Conservation (phyloP, 805 yeast species). For the Suhomyces sp. region DNA sequence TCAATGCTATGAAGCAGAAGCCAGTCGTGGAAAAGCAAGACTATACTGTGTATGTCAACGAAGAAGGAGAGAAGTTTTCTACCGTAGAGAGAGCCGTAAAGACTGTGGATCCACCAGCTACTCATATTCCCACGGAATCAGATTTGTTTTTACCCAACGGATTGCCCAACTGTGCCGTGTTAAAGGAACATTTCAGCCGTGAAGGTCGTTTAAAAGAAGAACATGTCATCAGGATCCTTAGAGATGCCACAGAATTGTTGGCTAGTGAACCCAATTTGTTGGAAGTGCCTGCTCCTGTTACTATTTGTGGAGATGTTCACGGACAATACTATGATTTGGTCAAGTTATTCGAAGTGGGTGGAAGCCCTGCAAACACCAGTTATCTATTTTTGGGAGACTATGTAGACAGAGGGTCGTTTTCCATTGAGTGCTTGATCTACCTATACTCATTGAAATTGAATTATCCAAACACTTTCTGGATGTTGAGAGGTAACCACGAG, state of each 20-base stretch:
- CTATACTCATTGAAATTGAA: conserved; percentile 76
- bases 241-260: conserved; percentile 61
- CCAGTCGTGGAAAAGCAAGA: conserved; percentile 28
- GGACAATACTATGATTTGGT: conserved; percentile 91
- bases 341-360: conserved; percentile 91
- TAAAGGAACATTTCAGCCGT: conserved; percentile 67
- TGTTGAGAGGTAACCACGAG: conserved; percentile 93
- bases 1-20: conserved; percentile 54
- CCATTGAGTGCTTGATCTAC: conserved; percentile 76
- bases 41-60: conserved; percentile 46
- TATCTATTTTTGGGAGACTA: conserved; percentile 90
- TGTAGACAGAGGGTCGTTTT: conserved; percentile 91
- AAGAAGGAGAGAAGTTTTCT: conserved; percentile 53
- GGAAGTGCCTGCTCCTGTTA: conserved; percentile 85
- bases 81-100: conserved; percentile 59
- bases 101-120: conserved; percentile 64
- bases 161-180: conserved; percentile 67
- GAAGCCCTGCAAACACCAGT: conserved; percentile 72
- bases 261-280: conserved; percentile 74
- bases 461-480: conserved; percentile 69
- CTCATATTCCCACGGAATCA: conserved; percentile 59
- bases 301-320: conserved; percentile 96
- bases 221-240: conserved; percentile 68
- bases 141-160: conserved; percentile 64
- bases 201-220: conserved; percentile 77